Conservation (phyloP, 2,329 filamentous ascomycete genomes). For the Remersonia thermophila region DNA sequence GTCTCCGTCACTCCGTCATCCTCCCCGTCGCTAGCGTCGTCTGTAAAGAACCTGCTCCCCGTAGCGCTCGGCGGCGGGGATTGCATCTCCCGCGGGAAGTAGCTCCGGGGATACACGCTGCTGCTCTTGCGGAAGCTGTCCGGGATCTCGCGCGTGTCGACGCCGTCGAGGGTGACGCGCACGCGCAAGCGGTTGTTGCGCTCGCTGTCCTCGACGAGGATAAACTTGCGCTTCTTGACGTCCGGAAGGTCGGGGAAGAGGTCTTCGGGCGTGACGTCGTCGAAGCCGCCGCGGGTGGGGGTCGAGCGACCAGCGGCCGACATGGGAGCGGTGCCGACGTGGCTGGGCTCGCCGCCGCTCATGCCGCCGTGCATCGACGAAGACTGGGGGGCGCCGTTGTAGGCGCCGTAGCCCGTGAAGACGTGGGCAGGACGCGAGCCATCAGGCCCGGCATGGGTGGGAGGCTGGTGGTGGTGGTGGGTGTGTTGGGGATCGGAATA, state of each 20-base stretch:
- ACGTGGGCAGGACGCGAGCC: slow-evolving; percentile 58
- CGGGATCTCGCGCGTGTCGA: slow-evolving; percentile 90
- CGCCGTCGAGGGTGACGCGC: slow-evolving; percentile 81
- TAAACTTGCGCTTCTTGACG: slow-evolving; percentile 89
- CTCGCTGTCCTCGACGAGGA: slow-evolving; percentile 82
- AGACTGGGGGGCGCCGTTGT: slow-evolving; percentile 43
- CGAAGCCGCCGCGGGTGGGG: slow-evolving; percentile 27
- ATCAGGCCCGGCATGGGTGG: slow-evolving; percentile 43
- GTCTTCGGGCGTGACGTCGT: slow-evolving; percentile 48
- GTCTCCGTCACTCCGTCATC: slow-evolving; percentile 42
- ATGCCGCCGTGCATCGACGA: slow-evolving; percentile 51
- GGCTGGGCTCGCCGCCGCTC: slow-evolving; percentile 20
- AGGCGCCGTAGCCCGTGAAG: slow-evolving; percentile 57
- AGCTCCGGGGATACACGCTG: slow-evolving; percentile 81
- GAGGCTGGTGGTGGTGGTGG: slow-evolving; percentile 53
- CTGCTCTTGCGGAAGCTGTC: slow-evolving; percentile 87
- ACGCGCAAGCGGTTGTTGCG: slow-evolving; percentile 73
- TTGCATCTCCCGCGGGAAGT: slow-evolving; percentile 89
- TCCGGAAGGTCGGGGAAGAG: slow-evolving; percentile 84
- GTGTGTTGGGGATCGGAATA: slow-evolving; percentile 48
- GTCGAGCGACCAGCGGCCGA: slow-evolving; percentile 22
- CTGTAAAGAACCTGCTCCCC: slow-evolving; percentile 61
- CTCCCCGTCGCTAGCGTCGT: slow-evolving; percentile 45
- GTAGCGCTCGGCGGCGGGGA: slow-evolving; percentile 65
- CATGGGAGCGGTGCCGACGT: slow-evolving; percentile 23